Conservation (phyloP, 768 basidiomycete genomes). For the Porphyrellus cyaneotinctus region DNA sequence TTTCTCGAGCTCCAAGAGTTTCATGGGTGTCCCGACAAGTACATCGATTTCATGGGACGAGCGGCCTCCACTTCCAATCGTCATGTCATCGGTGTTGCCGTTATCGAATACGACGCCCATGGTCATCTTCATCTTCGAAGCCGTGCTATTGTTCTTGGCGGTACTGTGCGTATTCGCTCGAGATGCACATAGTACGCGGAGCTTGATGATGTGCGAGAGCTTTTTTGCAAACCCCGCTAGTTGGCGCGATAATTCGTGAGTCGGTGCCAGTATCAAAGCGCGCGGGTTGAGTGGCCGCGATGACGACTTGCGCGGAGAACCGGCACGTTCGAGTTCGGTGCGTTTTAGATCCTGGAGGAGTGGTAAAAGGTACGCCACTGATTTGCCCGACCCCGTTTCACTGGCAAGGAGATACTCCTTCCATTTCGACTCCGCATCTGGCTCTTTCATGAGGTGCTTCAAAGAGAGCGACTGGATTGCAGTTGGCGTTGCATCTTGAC, state of each 20-base stretch:
- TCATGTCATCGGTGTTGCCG: slow-evolving; percentile 26
- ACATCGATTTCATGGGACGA: slow-evolving; percentile 42
- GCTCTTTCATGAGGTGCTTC: slow-evolving; percentile 51
- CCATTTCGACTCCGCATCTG: slow-evolving; percentile 12
- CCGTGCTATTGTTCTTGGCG: slow-evolving; percentile 33
- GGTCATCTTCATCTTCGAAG: slow-evolving; percentile 44
- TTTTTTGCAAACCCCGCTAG: slow-evolving; percentile 70
- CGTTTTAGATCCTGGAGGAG: slow-evolving; percentile 74
- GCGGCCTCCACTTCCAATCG: slow-evolving; percentile 20
- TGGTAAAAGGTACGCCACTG: slow-evolving; percentile 84
- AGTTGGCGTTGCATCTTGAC: slow-evolving; percentile 55
- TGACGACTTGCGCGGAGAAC: slow-evolving; percentile 6
- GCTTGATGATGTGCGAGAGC: slow-evolving; percentile 68
- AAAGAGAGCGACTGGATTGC: slow-evolving; percentile 76
- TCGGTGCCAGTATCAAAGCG: slow-evolving; percentile 79
- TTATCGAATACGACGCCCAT: slow-evolving; percentile 19
- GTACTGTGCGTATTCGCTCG: slow-evolving; percentile 45
- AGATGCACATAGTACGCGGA: slow-evolving; percentile 71
- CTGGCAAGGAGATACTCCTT: slow-evolving; percentile 69
- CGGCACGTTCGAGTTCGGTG: slow-evolving; percentile 41
- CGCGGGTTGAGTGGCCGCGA: slow-evolving; percentile 54
- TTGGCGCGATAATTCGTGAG: slow-evolving; percentile 86
- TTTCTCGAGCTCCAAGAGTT: slow-evolving; percentile 55
- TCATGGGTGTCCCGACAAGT: slow-evolving; percentile 62
- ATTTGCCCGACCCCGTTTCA: slow-evolving; percentile 91